These are phyloP conservation scores for Globisporangium perplexum DNA, from an alignment of 352 stramenopile species.

Conservation along the genomic window DNA sequence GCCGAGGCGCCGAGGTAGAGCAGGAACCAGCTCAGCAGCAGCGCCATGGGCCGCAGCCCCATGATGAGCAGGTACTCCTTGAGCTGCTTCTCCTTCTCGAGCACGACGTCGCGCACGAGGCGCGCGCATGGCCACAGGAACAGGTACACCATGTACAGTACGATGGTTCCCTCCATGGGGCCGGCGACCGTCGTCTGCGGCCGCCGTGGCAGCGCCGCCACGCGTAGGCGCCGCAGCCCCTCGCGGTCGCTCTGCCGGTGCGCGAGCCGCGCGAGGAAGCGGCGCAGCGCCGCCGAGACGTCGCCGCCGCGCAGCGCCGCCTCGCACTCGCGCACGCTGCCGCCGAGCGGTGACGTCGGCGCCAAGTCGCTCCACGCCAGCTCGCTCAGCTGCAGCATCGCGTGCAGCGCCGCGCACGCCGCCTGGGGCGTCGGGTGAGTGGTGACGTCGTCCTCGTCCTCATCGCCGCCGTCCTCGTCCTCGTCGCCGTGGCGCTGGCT, in stretches of 20 bases:
- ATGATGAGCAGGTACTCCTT: conserved; percentile 90
- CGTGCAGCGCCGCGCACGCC: conserved; percentile 32
- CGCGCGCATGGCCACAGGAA: conserved; percentile 86
- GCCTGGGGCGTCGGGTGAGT: conserved; percentile 11
- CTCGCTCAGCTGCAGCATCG: conserved; percentile 32
- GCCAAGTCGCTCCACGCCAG: conserved; percentile 49
- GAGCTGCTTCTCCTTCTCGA: conserved; percentile 88
- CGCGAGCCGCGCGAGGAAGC: conserved; percentile 36
- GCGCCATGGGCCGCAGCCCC: conserved; percentile 64
- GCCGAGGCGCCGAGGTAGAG: conserved; percentile 70
- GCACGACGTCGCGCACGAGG: conserved; percentile 81
- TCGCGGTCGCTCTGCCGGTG: conserved; percentile 23
- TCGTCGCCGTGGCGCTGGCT: conserved; percentile 7
- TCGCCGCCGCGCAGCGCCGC: conserved; percentile 16
- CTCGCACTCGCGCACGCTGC: conserved; percentile 20
- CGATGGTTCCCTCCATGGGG: conserved; percentile 53
- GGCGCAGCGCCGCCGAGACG: conserved; percentile 17
- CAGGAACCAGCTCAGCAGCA: conserved; percentile 75
- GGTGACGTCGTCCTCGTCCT: conserved; percentile 2
- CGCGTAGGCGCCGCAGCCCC: conserved; percentile 32
- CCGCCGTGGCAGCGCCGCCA: conserved; percentile 31
- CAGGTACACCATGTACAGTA: conserved; percentile 67
- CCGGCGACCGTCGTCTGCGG: conserved; percentile 36
- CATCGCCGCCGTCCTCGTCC: background rate
- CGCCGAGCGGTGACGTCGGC: conserved; percentile 24